Percentiles rank a stretch among this genome's conserved stretches.
Conservation (phyloP, 73 alveolate genomes). For the Paramecium pentaurelia region DNA sequence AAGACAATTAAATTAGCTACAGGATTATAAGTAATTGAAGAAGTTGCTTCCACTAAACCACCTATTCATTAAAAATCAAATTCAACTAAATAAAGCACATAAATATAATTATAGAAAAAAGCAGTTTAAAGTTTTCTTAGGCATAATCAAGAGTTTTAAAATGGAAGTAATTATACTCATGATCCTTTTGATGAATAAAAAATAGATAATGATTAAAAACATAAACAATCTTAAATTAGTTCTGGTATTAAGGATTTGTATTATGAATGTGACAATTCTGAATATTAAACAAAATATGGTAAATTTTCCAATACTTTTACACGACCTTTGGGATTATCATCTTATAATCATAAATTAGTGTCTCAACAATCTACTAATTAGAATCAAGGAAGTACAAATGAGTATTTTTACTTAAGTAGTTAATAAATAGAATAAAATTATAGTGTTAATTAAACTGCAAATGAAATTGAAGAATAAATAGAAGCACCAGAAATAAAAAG, state of each 20-base stretch:
- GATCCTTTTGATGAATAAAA: not conserved
- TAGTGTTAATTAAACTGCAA: not conserved
- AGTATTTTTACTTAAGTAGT: not conserved
- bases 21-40: constrained; percentile 5
- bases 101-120: not conserved
- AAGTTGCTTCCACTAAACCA: not conserved
- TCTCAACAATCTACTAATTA: not conserved
- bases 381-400: not conserved
- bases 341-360: not conserved
- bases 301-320: not conserved
- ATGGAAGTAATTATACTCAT: not conserved
- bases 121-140: not conserved
- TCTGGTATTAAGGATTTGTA: not conserved
- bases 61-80: not conserved
- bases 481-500: not conserved
- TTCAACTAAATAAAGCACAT: not conserved
- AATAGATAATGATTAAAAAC: not conserved
- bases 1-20: not conserved
- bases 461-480: constrained; percentile 19
- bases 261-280: not conserved
- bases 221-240: not conserved
- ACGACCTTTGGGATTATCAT: not conserved
- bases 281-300: constrained; percentile 20
- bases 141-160: not conserved
- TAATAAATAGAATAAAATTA: not conserved